phyloP scores from a whole-genome alignment of 176 grass and related monocot species.

The Phragmites australis region DNA sequence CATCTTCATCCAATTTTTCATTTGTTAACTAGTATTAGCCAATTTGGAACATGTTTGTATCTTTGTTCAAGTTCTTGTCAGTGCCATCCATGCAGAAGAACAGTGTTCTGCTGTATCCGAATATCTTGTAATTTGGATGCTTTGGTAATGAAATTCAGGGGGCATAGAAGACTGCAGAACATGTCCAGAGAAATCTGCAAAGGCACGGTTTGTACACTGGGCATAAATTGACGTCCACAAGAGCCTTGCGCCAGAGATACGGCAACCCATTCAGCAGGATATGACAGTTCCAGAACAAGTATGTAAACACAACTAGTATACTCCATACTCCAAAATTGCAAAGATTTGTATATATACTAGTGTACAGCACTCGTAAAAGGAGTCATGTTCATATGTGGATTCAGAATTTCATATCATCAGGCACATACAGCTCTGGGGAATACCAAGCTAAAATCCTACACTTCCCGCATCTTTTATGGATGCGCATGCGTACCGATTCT shows the following conservation, averaged over 20 bases:
- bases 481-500: conserved; percentile 65
- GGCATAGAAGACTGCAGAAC: too few relatives aligned
- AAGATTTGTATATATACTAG: not conserved
- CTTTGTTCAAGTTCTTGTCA: too few relatives aligned
- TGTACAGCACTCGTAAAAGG: too few relatives aligned
- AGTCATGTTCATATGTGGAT: not conserved
- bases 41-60: too few relatives aligned
- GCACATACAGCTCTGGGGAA: not conserved
- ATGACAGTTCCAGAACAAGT: not conserved
- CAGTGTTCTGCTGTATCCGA: too few relatives aligned
- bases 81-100: too few relatives aligned
- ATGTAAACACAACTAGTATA: not conserved
- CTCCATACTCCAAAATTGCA: not conserved
- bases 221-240: not conserved
- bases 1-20: too few relatives aligned
- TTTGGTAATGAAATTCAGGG: too few relatives aligned
- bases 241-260: not conserved
- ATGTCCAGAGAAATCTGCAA: not conserved
- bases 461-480: conserved; percentile 14
- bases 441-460: not conserved
- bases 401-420: not conserved
- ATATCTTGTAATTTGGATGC: too few relatives aligned
- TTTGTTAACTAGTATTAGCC: too few relatives aligned
- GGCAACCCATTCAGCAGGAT: not conserved
- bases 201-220: not conserved